A percentile compares a stretch with the other conserved stretches of the same genome.
Conservation (phyloP, 768 basidiomycete species). For the Mycena venus region DNA sequence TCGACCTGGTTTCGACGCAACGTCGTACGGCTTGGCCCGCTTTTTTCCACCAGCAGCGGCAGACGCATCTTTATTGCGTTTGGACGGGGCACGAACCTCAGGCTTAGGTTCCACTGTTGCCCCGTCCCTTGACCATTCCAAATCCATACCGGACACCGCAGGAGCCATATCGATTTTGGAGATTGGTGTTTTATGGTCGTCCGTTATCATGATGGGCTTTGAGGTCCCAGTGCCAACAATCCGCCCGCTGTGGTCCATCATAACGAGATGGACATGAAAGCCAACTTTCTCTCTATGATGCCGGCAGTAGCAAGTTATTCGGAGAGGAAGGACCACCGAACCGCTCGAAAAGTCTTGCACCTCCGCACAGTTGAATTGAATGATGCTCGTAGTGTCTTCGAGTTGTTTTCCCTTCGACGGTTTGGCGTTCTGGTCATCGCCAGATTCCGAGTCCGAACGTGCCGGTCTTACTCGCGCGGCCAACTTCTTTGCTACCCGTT, state of each 20-base stretch:
- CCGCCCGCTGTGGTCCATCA: slow-evolving; percentile 85
- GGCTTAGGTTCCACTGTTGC: slow-evolving; percentile 38
- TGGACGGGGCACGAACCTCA: slow-evolving; percentile 53
- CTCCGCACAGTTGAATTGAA: slow-evolving; percentile 96
- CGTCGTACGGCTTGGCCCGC: slow-evolving; percentile 81
- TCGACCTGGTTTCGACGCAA: slow-evolving; percentile 58
- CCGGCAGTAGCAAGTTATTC: slow-evolving; percentile 98
- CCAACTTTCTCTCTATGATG: slow-evolving; percentile 98
- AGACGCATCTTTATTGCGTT: slow-evolving; percentile 57
- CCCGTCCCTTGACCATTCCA: slow-evolving; percentile 63
- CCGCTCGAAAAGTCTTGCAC: slow-evolving; percentile 91
- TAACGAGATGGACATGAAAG: slow-evolving; percentile 90
- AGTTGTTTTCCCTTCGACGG: slow-evolving; percentile 60
- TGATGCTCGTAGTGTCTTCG: slow-evolving; percentile 86
- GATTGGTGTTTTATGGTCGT: slow-evolving; percentile 90
- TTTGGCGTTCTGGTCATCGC: slow-evolving; percentile 58
- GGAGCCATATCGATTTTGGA: slow-evolving; percentile 46
- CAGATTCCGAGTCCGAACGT: slow-evolving; percentile 80
- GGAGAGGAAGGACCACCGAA: slow-evolving; percentile 89
- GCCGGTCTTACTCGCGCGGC: slow-evolving; percentile 86
- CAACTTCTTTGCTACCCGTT: slow-evolving; percentile 90
- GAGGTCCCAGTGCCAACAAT: slow-evolving; percentile 87
- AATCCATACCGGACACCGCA: slow-evolving; percentile 52
- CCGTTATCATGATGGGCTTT: slow-evolving; percentile 97
- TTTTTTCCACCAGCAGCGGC: slow-evolving; percentile 57